Base-by-base conservation (phyloP, 805 yeast species). In the Candida ulmi region DNA sequence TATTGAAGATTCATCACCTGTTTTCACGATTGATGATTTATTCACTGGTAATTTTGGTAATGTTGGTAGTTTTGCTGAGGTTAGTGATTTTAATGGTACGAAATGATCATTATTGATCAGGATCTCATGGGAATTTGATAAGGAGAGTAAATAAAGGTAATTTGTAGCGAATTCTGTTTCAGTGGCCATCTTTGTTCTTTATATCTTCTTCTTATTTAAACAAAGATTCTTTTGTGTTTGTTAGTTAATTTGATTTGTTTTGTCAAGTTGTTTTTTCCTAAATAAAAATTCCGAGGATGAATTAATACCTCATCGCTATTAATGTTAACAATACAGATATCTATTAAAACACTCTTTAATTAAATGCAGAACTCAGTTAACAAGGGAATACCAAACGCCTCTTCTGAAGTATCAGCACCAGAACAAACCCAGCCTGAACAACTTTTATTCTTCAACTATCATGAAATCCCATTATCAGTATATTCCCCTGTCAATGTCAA, bases 401-500 rank as follows among this genome's bases (percentile, higher is more conserved):
- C n/a, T n/a, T n/a, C n/a, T n/a, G n/a, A n/a, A n/a, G n/a, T n/a
- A n/a, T n/a, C n/a, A n/a, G n/a, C n/a, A n/a, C n/a, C n/a, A n/a
- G n/a, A n/a, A n/a, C n/a, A n/a, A n/a, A n/a, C n/a, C n/a, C n/a
- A n/a, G n/a, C n/a, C n/a, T n/a, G 40, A 35, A 29, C 30, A 30
- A 27, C 57, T 68, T 0, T 40, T 64, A 11, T 80, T 77, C 54
- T 83, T 79, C 69, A 83, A 83, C 54, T 81, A 80, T 49, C 87
- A 83, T 52, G 90, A 83, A 54, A 40, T 50, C 8, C 48, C 45
- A 12, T 19, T 58, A 12, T 8, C 28, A 26, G n/a, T 12, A 26
- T 12, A 26, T 26, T 11, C 12, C 24, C 12, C 5, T 8, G n/a
- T 26, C n/a, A 17, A 13, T 5, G 17, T 9, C 33, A 17, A 29